Evolutionary conservation across 192 early-diverging fungal genomes (phyloP), one percentile per base, ranked within the genome.

Genomic region (Podila horticola): DNA sequence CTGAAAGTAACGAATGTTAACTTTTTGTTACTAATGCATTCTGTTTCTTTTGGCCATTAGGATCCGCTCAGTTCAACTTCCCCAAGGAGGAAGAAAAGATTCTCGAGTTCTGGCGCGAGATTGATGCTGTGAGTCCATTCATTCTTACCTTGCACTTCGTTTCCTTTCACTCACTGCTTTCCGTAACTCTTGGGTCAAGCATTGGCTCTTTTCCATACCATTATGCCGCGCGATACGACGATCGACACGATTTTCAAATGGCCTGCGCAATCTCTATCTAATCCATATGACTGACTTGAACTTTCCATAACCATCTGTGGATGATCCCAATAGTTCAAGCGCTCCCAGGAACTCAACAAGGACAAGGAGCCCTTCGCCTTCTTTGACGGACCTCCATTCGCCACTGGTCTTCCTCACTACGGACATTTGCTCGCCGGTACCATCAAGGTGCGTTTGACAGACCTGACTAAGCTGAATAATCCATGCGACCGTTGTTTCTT

Each of bases 371-470:
- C 90, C 19, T 99, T 93, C 69, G 89, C 94, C 33, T 99, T 99
- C 88, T 99, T 95, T 86, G 98, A 99, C 82, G 98, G 98, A 33
- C 98, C 98, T 58, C 98, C 98, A 52, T 99, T 99, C 82, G 97
- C 97, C 64, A 99, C 98, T 17, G 98, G 98, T 19, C 85, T 98
- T 64, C 98, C 98, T 41, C 98, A 99, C 83, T 98, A 99, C 82
- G 98, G 98, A 60, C 98, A 99, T 75, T 89, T 99, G 89, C 89
- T 99, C 7, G 97, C 97, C 20, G 97, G 98, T 79, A 98, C 98
- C 73, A 98, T 99, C 87, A 99, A 99, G 91, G 93, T 95, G 81
- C 49, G 33, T 3, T 55, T n/a, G 52, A 55, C 20, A 26, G 2
- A 45, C 41, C 41, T 45, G 13, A 45, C 41, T 45, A 45, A 45